Evolutionary conservation across 2,329 filamentous ascomycete genomes (phyloP), one percentile per base, ranked within the genome.

Genomic region (Cordyceps javanica): DNA sequence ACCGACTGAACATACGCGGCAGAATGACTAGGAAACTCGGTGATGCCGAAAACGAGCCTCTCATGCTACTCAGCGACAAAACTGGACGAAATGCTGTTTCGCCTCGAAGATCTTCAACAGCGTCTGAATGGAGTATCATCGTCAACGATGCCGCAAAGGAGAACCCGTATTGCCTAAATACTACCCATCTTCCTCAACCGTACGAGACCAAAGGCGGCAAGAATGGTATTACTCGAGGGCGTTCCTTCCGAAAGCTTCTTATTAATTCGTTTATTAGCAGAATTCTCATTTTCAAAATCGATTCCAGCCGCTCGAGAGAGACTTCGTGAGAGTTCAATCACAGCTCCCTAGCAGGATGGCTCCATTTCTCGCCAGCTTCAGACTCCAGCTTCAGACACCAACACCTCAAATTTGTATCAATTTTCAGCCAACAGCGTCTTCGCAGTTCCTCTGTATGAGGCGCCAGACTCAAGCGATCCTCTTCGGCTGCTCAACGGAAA

Each of bases 331-430:
- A 19, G 14, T 25, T 50, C 45, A 5, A 32, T 32, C 26, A 48
- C 34, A 19, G 34, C 44, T 49, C 56, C 56, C 34, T 58, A 53
- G 56, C 56, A 58, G 50, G 56, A 54, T 54, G 56, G 56, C 34
- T 46, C 50, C n/a, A 41, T 58, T 39, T 54, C 56, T 50, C 55
- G 45, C 23, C 55, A 57, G 28, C 46, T 38, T 44, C 34, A 57
- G 10, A 50, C 45, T 2, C 30, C 55, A 14, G 46, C 44, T 2
- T 50, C 55, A 3, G 55, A 51, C 25, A 19, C 16, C 38, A 50
- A 44, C 30, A 9, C 26, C 6, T 44, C 55, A 8, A 16, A 16
- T 13, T 32, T 56, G 46, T 26, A 34, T 8, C 45, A 25, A 25
- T 28, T 44, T 34, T 30, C 34, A 3, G 25, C 14, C 28, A 42